Conservation (phyloP, 2,329 filamentous ascomycete genomes). For the Ophiostoma piceae region DNA sequence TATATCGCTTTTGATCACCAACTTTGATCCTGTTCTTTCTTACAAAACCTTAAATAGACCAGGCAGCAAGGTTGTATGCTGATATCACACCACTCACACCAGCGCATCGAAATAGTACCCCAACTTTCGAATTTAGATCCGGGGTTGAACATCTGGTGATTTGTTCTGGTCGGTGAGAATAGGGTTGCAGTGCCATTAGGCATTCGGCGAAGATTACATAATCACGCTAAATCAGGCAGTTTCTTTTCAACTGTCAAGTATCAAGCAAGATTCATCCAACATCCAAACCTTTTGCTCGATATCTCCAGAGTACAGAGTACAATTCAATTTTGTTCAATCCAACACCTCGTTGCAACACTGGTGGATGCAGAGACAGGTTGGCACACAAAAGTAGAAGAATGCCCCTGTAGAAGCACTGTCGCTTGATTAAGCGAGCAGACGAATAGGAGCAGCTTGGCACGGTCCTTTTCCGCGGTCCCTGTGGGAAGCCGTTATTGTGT, state of each 20-base stretch:
- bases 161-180: neutral
- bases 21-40: too few species aligned
- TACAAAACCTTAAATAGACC: neutral
- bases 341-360: neutral
- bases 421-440: slow-evolving; percentile 20
- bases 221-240: neutral
- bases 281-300: neutral
- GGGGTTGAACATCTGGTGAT: neutral
- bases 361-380: neutral
- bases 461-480: neutral
- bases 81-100: too few species aligned
- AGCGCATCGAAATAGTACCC: neutral
- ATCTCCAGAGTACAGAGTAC: too few species aligned
- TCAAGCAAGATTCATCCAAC: too few species aligned
- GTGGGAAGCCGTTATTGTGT: neutral
- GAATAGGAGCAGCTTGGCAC: slow-evolving; percentile 17
- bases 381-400: neutral
- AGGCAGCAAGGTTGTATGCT: neutral
- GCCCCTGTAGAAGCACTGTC: slow-evolving; percentile 13
- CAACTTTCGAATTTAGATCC: neutral
- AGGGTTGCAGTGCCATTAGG: neutral
- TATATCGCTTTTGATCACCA: too few species aligned
- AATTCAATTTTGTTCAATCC: too few species aligned
- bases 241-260: too few species aligned
- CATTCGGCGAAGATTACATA: neutral